A percentile compares a stretch with the other conserved stretches of the same genome.
phyloP scores from a whole-genome alignment of 192 early-diverging fungal genomes.

The Coemansia aciculifera region DNA sequence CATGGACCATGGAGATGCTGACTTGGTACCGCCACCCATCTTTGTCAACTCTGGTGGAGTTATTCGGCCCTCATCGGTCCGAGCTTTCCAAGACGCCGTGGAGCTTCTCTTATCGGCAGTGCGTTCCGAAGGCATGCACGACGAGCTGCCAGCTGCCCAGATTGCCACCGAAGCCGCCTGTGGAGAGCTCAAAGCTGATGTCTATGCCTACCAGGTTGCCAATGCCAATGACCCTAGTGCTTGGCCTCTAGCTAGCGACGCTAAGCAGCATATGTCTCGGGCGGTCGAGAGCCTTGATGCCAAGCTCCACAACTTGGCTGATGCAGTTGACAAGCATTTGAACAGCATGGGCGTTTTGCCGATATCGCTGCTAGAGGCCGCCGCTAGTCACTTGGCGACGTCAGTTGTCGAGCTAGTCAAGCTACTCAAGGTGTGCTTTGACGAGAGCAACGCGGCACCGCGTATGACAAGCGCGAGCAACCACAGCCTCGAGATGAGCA shows the following conservation, averaged over 20 bases:
- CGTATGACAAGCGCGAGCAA: constrained; percentile 8
- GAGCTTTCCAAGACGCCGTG: constrained; percentile 78
- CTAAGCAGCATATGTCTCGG: constrained; percentile 41
- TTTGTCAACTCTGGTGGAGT: constrained; percentile 61
- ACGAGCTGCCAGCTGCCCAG: constrained; percentile 73
- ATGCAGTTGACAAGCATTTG: constrained; percentile 76
- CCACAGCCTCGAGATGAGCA: constrained; percentile 48
- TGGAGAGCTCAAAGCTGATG: constrained; percentile 80
- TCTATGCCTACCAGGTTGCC: constrained; percentile 63
- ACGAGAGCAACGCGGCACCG: constrained; percentile 48
- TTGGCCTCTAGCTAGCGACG: constrained; percentile 54
- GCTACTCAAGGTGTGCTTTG: constrained; percentile 50
- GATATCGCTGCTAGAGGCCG: constrained; percentile 74
- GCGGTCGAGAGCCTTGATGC: constrained; percentile 23
- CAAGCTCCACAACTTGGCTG: constrained; percentile 68
- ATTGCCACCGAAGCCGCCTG: constrained; percentile 80
- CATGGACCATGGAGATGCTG: constrained; percentile 51
- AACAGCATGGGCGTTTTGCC: constrained; percentile 66
- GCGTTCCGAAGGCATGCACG: constrained; percentile 68
- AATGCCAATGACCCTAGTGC: constrained; percentile 31
- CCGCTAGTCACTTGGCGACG: constrained; percentile 76
- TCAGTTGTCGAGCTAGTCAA: constrained; percentile 79
- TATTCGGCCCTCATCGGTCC: constrained; percentile 69
- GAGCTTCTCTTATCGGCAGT: constrained; percentile 77
- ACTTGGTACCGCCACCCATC: constrained; percentile 55